Base-by-base conservation (phyloP, 139 green algal genomes). In the Chlamydomonas applanata region DNA sequence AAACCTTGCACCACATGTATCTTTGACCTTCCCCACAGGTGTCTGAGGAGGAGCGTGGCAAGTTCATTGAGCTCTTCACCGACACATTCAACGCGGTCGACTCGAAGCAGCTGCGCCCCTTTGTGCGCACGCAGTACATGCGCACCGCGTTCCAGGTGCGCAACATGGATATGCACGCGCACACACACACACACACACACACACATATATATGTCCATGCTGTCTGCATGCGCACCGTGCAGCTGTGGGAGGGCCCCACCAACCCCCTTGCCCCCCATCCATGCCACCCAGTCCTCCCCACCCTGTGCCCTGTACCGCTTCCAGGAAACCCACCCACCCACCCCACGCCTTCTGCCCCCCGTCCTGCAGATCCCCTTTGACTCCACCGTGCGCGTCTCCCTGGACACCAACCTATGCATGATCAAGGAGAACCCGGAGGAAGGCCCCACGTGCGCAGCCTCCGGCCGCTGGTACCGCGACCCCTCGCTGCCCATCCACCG, bases 341-440 rank as follows among this genome's bases (percentile, higher is more conserved):
- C 7, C 40, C 40, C 4, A 14, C n/a, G 24, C 59, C 59, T 36
- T 30, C 35, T n/a, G 30, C n/a, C 52, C 33, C 32, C 36, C 14
- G 59, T n/a, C 65, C 54, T 44, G 29, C 80, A 91, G 86, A 95
- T 98, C 29, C 94, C 94, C 56, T 98, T 97, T 78, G 94, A 98
- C 73, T 81, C 89, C 57, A 94, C 88, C 0, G 92, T 98, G 69
- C 88, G 93, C 71, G 85, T 97, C 69, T 92, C 83, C 44, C 88
- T 98, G 75, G 94, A 98, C 91, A 98, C 94, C 72, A 97, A 98
- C 82, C 71, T 98, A 66, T 85, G 73, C 76, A 97, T 97, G 93
- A 93, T 96, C 79, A 96, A 95, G 79, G 94, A 98, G 87, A 97
- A 97, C 86, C 91, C 91, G 22, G 91, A 95, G 52, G 89, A 92